Percentiles rank a stretch among this genome's conserved stretches.
Evolutionary conservation across 495 filamentous ascomycete genomes (phyloP).

Genomic region (Penicillium ochrochloron): DNA sequence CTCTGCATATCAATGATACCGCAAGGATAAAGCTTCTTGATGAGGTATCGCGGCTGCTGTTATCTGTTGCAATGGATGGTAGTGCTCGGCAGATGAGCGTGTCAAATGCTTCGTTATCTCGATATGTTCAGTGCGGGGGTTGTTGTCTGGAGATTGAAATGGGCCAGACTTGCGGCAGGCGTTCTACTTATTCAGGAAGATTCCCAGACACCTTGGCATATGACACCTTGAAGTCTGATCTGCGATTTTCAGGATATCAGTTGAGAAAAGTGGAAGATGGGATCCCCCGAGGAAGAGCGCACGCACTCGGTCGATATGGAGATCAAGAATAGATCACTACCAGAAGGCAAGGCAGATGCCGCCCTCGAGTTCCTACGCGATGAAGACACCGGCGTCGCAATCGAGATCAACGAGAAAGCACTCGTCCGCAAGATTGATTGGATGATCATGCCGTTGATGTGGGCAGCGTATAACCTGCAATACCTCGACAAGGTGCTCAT

Average conservation of each 20-base stretch:
- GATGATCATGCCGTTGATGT: constrained; percentile 48
- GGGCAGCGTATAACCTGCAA: constrained; percentile 63
- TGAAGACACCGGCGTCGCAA: constrained; percentile 19
- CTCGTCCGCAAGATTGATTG: constrained; percentile 48
- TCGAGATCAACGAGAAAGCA: constrained; percentile 38
- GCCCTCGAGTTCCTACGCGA: constrained; percentile 34
- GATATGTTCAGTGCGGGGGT: constrained; percentile 5
- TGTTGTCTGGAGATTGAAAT: constrained; percentile 12
- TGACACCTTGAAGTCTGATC: neutral
- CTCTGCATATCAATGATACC: constrained; percentile 4
- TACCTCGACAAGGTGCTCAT: constrained; percentile 68
- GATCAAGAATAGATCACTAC: constrained; percentile 21
- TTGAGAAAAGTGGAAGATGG: constrained; percentile 10
- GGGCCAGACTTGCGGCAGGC: neutral
- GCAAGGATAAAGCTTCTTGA: constrained; percentile 19
- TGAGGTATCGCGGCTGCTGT: constrained; percentile 19
- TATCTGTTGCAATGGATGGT: constrained; percentile 19
- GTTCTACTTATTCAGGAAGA: neutral
- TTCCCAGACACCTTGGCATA: neutral
- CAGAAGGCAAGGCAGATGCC: constrained; percentile 32
- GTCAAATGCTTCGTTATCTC: constrained; percentile 6
- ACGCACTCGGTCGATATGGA: constrained; percentile 20
- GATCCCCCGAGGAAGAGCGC: constrained; percentile 13
- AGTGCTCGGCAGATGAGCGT: constrained; percentile 1
- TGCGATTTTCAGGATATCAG: neutral